Evolutionary conservation across 345 rosid species (phyloP), one percentile per base, ranked within the genome.

Genomic region (Pugionium dolabratum): DNA sequence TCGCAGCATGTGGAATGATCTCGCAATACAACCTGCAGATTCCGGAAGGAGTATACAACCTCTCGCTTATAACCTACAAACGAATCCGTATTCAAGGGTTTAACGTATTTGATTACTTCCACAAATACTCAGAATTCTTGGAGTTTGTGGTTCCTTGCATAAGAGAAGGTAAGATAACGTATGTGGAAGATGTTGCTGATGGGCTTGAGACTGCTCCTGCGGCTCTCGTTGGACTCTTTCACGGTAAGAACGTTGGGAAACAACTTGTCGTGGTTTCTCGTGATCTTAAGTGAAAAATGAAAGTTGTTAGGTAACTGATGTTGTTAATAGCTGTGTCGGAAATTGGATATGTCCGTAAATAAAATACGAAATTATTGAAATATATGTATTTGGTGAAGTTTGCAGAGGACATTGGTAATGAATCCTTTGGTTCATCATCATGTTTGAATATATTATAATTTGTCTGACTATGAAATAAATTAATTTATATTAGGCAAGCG

Each of bases 171-270:
- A 77, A 83, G 66, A 66, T 82, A 55, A 76, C 64, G 6, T 82
- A 80, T 59, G 67, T 85, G 3, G 91, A 87, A 52, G 91, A 87
- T 77, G 65, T 78, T 62, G 80, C 69, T 6, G 79, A 81, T 4
- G 87, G 87, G 5, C 58, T 85, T 3, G 87, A 82, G 54, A 80
- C 47, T 30, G 81, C 71, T 59, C 86, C 85, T n/a, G 74, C 81
- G 2, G 87, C 85, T 44, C 62, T 85, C 2, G 68, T 75, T 26
- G 87, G 84, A 11, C 67, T 87, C 10, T 87, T 79, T 61, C 62
- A 65, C 3, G 89, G 87, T 52, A 71, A 70, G 10, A 88, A 84
- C 67, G 74, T 82, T 7, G 91, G 89, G 0, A 88, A 85, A 52
- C 84, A 84, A 51, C 73, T 85, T 7, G 78, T 84, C 10, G 54